A percentile compares a stretch with the other conserved stretches of the same genome.
These are phyloP conservation scores for Dysphania ambrosioides DNA, from an alignment of 148 eudicot genomes.

Conservation along the genomic window DNA sequence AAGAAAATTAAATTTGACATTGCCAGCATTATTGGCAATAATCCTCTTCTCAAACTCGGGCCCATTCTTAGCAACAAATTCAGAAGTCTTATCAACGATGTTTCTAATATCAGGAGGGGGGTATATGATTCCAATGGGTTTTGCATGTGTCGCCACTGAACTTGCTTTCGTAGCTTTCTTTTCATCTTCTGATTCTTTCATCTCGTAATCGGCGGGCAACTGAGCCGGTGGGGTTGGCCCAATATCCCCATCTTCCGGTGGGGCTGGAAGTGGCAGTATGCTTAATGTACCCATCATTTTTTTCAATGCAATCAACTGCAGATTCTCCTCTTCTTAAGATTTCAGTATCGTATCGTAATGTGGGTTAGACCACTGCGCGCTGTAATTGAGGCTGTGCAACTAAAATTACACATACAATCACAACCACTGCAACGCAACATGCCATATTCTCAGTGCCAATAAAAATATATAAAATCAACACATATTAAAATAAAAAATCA, in stretches of 20 bases:
- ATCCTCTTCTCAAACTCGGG: slow-evolving; percentile 76
- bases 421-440: no score
- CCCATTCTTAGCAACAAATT: slow-evolving; percentile 75
- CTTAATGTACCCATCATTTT: slow-evolving; percentile 46
- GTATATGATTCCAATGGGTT: slow-evolving; percentile 63
- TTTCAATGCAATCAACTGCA: no score
- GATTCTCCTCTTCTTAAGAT: no score
- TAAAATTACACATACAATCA: no score
- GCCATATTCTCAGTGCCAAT: no score
- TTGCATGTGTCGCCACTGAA: slow-evolving; percentile 58
- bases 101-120: slow-evolving; percentile 74
- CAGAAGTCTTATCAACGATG: slow-evolving; percentile 71
- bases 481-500: no score
- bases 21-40: slow-evolving; percentile 56
- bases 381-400: no score
- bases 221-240: slow-evolving; percentile 59
- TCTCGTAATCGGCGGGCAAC: slow-evolving; percentile 36
- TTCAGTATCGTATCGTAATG: no score
- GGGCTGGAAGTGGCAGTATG: slow-evolving; percentile 73
- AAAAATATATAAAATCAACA: no score
- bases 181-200: slow-evolving; percentile 33
- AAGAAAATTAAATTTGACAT: slow-evolving; percentile 64
- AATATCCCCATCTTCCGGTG: slow-evolving; percentile 66
- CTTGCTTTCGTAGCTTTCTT: slow-evolving; percentile 27
- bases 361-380: no score